Evolutionary conservation across 1,284 basidiomycete species (phyloP), one percentile per base, ranked within the genome.

Genomic region (Cryptococcus floricola): DNA sequence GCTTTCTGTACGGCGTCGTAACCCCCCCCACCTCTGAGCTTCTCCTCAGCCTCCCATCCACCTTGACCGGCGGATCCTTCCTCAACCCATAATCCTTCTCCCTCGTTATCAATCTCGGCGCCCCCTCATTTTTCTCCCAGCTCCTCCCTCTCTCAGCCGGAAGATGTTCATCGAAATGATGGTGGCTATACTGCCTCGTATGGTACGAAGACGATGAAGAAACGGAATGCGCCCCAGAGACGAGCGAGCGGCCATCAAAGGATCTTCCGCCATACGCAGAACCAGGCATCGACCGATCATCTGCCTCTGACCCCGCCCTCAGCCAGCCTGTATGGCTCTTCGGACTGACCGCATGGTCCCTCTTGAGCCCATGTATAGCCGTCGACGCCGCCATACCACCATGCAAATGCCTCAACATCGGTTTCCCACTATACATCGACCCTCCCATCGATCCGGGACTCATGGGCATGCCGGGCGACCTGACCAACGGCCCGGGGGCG

Each of bases 71-170:
- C 19, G 27, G 27, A 48, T 37, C 39, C 18, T 14, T 44, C 42
- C 13, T 34, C 19, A 52, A 5, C 13, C 23, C 38, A 47, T 58
- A 61, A 19, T 56, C 54, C 16, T 57, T 25, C 43, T 63, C 62
- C 4, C 54, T 23, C 4, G 45, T 7, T 10, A 57, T 23, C n/a
- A 44, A 46, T 43, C 52, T 59, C 13, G 62, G 62, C 8, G 60
- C 56, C 10, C 62, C 60, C 16, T 52, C 28, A 10, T 51, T 31
- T 14, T 39, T 42, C 34, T 62, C 62, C 62, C 62, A 64, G 16
- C 19, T 39, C 14, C 50, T 45, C 4, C 51, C 51, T 38, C 13
- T 31, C 41, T 52, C 51, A 10, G 18, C 27, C 13, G 51, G 31
- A 25, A 44, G 37, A 38, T 52, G 42, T 13, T 45, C 28, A 19